These are phyloP conservation scores for Arthrocladium fulminans DNA, from an alignment of 2,329 filamentous ascomycete genomes.

Conservation along the genomic window DNA sequence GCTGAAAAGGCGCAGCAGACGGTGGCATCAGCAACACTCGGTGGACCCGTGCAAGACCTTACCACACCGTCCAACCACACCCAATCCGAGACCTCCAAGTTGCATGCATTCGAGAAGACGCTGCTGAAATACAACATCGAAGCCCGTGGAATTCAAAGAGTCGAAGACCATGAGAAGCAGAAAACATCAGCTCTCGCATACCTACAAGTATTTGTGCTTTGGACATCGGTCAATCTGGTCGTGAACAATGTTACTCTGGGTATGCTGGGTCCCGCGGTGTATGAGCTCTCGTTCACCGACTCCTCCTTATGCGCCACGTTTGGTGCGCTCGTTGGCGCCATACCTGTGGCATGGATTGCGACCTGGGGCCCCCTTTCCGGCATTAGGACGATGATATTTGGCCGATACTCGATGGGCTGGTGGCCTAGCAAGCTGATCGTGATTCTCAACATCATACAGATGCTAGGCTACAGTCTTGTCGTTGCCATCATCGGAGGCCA, in stretches of 20 bases:
- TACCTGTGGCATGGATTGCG: conserved; percentile 51
- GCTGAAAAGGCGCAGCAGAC: conserved; percentile 12
- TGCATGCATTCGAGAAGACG: conserved; percentile 30
- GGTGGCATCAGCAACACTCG: not conserved
- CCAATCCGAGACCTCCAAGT: not conserved
- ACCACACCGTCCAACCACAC: conserved; percentile 7
- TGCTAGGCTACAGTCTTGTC: conserved; percentile 52
- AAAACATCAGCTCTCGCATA: conserved; percentile 42
- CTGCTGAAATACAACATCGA: conserved; percentile 43
- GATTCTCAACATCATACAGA: conserved; percentile 53
- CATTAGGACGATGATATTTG: conserved; percentile 54
- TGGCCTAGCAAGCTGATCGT: conserved; percentile 57
- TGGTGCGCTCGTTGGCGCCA: conserved; percentile 47
- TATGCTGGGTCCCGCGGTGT: conserved; percentile 53
- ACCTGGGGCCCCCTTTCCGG: conserved; percentile 54
- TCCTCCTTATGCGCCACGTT: conserved; percentile 49
- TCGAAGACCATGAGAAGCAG: conserved; percentile 47
- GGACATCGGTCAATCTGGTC: conserved; percentile 55
- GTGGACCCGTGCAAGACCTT: not conserved
- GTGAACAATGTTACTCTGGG: conserved; percentile 58
- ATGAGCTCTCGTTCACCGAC: conserved; percentile 50
- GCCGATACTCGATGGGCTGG: conserved; percentile 56
- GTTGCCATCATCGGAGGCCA: conserved; percentile 59
- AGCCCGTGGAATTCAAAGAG: conserved; percentile 52
- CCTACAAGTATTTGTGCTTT: conserved; percentile 48